Evolutionary conservation across 2,329 filamentous ascomycete species (phyloP).

Genomic region (Colletotrichum musicola): DNA sequence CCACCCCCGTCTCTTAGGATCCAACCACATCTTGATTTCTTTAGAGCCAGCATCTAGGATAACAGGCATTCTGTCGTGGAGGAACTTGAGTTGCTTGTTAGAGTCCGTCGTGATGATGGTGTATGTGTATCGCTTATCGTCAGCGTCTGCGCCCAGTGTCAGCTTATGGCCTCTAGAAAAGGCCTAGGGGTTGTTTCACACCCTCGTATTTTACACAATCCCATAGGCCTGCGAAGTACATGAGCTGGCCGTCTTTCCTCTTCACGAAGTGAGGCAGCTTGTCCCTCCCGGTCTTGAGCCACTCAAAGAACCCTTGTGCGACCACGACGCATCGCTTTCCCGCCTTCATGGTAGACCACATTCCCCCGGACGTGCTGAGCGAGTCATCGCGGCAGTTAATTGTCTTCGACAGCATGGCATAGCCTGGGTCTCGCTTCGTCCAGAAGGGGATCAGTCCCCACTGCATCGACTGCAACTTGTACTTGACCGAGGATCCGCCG

Average conservation of each 20-base stretch:
- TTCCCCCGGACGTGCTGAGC: conserved; percentile 78
- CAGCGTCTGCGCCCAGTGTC: conserved; percentile 56
- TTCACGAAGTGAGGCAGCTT: conserved; percentile 89
- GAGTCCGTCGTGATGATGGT: conserved; percentile 93
- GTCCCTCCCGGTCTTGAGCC: conserved; percentile 86
- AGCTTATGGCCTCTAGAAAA: neutral
- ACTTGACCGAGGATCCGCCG: conserved; percentile 59
- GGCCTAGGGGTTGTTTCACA: conserved; percentile 46
- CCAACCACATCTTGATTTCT: conserved; percentile 80
- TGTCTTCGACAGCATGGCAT: conserved; percentile 82
- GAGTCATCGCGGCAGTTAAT: conserved; percentile 97
- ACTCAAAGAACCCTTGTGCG: conserved; percentile 96
- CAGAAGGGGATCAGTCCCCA: conserved; percentile 96
- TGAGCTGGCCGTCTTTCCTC: conserved; percentile 83
- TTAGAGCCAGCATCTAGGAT: conserved; percentile 84
- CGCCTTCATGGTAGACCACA: conserved; percentile 95
- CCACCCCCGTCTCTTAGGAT: conserved; percentile 80
- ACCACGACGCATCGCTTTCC: conserved; percentile 89
- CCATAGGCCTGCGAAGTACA: conserved; percentile 94
- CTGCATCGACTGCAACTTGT: conserved; percentile 93
- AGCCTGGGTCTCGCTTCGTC: conserved; percentile 87
- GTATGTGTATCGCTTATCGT: conserved; percentile 85
- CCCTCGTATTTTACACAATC: conserved; percentile 87
- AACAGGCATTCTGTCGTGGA: conserved; percentile 97
- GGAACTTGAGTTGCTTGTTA: conserved; percentile 83